Percentiles rank a stretch among this genome's conserved stretches.
Conservation (phyloP, 148 eudicot species). For the Cornus florida region DNA sequence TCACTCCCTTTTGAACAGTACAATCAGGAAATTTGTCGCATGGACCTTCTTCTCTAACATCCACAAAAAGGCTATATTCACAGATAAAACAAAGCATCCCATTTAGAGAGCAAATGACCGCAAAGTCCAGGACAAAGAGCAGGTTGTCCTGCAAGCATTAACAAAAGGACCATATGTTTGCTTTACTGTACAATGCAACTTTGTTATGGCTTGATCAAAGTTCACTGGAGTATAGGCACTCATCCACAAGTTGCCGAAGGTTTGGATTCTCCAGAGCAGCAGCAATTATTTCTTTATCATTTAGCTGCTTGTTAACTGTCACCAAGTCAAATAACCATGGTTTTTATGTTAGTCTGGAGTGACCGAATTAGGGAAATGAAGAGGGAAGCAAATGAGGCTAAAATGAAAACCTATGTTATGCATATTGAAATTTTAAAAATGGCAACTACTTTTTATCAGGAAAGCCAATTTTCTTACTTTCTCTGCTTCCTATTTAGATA, state of each 20-base stretch:
- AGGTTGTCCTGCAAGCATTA: neutral
- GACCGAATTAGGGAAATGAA: neutral
- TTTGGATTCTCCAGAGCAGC: slow-evolving; percentile 86
- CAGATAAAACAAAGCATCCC: neutral
- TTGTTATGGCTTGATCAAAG: slow-evolving; percentile 30
- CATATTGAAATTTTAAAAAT: neutral
- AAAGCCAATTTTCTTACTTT: too few species aligned
- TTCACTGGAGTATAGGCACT: slow-evolving; percentile 71
- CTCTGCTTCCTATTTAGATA: too few species aligned
- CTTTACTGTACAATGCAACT: slow-evolving; percentile 17
- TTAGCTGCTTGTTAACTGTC: slow-evolving; percentile 88
- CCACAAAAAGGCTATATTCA: too few species aligned
- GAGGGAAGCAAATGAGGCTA: neutral
- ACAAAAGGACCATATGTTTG: neutral
- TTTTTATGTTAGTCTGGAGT: neutral
- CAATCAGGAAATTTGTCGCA: too few species aligned
- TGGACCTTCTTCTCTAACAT: neutral
- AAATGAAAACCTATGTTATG: neutral
- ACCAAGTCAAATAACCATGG: neutral
- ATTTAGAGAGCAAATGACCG: neutral
- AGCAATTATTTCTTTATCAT: slow-evolving; percentile 90
- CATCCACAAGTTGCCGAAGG: slow-evolving; percentile 83
- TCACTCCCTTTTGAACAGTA: too few species aligned
- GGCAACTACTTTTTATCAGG: neutral
- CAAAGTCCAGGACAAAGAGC: neutral